Evolutionary conservation across 2,329 filamentous ascomycete species (phyloP).

Genomic region (Colletotrichum melonis): DNA sequence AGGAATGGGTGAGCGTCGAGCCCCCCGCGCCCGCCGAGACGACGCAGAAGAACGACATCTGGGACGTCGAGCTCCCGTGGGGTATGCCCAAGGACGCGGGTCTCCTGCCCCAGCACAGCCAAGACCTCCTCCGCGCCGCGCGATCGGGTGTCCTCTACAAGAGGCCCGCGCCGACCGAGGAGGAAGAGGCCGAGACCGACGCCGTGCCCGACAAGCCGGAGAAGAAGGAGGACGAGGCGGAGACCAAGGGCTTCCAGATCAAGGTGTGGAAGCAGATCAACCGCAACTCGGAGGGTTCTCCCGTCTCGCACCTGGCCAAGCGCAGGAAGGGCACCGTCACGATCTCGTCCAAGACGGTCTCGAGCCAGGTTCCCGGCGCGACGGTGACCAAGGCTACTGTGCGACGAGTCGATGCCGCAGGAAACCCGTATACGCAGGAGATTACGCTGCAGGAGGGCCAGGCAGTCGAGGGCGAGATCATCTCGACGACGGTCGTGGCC

Average conservation of each 20-base stretch:
- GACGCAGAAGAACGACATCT: constrained; percentile 72
- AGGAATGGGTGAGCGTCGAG: constrained; percentile 75
- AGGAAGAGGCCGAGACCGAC: constrained; percentile 67
- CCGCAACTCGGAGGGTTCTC: constrained; percentile 65
- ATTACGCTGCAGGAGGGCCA: constrained; percentile 85
- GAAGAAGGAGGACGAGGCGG: constrained; percentile 73
- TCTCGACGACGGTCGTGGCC: constrained; percentile 67
- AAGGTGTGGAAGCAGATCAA: constrained; percentile 72
- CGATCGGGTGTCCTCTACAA: constrained; percentile 83
- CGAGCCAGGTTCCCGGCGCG: constrained; percentile 57
- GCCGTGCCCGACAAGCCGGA: constrained; percentile 62
- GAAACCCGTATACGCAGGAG: constrained; percentile 87
- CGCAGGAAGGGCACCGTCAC: constrained; percentile 71
- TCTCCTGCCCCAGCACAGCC: constrained; percentile 81
- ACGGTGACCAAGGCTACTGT: constrained; percentile 84
- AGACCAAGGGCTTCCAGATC: constrained; percentile 63
- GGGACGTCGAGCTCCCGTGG: constrained; percentile 79
- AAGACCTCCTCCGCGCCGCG: constrained; percentile 84
- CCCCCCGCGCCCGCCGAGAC: constrained; percentile 74
- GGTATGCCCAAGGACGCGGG: constrained; percentile 89
- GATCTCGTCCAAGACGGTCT: constrained; percentile 62
- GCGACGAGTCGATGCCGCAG: constrained; percentile 79
- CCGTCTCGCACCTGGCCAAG: constrained; percentile 68
- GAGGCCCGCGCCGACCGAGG: constrained; percentile 70
- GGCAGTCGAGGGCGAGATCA: constrained; percentile 83